These are phyloP conservation scores for Zygnema circumcarinatum DNA, from an alignment of 139 green algal species.

Conservation along the genomic window DNA sequence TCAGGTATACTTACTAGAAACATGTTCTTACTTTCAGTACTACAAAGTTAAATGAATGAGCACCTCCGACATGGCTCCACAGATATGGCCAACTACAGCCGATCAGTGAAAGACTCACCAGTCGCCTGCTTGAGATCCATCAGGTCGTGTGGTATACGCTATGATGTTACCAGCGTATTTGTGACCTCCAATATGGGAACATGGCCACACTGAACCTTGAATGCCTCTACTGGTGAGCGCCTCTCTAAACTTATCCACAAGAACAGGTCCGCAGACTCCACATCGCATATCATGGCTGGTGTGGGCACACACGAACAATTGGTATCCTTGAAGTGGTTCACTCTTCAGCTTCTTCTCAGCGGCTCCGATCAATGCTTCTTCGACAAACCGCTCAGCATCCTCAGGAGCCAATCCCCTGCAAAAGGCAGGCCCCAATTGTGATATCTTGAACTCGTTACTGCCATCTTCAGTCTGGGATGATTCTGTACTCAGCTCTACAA, in stretches of 20 bases:
- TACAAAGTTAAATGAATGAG: too few relatives aligned
- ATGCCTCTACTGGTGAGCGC: neutral
- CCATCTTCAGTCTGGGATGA: too few relatives aligned
- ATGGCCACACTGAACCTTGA: constrained; percentile 9
- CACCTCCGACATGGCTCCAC: too few relatives aligned
- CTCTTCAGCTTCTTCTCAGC: neutral
- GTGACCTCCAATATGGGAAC: constrained; percentile 22
- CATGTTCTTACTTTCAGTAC: too few relatives aligned
- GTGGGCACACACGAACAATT: constrained; percentile 25
- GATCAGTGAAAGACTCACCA: constrained; percentile 12
- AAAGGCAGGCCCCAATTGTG: too few relatives aligned
- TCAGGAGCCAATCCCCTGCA: constrained; percentile 5
- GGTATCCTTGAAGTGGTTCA: neutral
- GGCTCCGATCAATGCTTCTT: neutral
- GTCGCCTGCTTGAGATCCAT: constrained; percentile 16
- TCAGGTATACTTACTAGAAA: too few relatives aligned
- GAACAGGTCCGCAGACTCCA: constrained; percentile 11
- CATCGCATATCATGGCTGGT: constrained; percentile 19
- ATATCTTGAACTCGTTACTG: too few relatives aligned
- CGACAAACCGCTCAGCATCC: neutral
- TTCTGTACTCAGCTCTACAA: too few relatives aligned
- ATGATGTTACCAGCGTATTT: constrained; percentile 28
- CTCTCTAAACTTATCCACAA: constrained; percentile 18
- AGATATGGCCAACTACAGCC: too few relatives aligned
- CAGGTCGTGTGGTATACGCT: constrained; percentile 3